Evolutionary conservation across 192 early-diverging fungal species (phyloP), one percentile per base, ranked within the genome.

Genomic region (Coemansia umbellata): DNA sequence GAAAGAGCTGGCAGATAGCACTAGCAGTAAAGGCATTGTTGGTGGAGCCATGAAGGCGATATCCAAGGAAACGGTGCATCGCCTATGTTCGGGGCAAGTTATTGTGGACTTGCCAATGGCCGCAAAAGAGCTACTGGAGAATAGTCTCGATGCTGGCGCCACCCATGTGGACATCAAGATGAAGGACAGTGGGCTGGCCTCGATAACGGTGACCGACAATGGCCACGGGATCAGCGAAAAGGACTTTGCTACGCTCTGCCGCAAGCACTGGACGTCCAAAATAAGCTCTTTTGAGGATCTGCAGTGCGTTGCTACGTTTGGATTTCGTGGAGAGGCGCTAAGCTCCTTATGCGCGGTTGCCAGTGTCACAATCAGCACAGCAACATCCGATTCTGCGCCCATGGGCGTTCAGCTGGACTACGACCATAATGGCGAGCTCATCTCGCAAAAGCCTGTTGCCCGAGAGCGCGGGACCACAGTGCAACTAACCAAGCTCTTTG

Each of bases 71-170:
- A 82, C 85, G 0, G 80, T 90, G 44, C 86, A 86, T 57, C 72
- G 81, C 55, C 88, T 97, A 49, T 95, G 91, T 52, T 90, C 91
- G 2, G 89, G 90, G 7, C 93, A 97, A 41, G 93, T 93, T 21
- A 82, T 97, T 21, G 63, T 89, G 10, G 91, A 94, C 60, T 82
- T 95, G 31, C 73, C 84, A 8, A 90, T 84, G 0, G 82, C 91
- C 9, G 85, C 88, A 13, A 97, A 99, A 78, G 97, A 99, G 63
- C 79, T 99, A 6, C 63, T 99, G 24, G 97, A 99, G 56, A 99
- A 99, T 69, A 84, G 85, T 36, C 59, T 97, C 5, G 97, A 99
- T 58, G 92, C 97, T 0, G 77, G 83, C 0, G 84, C 97, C 3
- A 90, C 90, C 0, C 45, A 69, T 5, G 81, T 99, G 66, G 93